Base-by-base conservation (phyloP, 176 grass and related monocot species). In the Avena eriantha region DNA sequence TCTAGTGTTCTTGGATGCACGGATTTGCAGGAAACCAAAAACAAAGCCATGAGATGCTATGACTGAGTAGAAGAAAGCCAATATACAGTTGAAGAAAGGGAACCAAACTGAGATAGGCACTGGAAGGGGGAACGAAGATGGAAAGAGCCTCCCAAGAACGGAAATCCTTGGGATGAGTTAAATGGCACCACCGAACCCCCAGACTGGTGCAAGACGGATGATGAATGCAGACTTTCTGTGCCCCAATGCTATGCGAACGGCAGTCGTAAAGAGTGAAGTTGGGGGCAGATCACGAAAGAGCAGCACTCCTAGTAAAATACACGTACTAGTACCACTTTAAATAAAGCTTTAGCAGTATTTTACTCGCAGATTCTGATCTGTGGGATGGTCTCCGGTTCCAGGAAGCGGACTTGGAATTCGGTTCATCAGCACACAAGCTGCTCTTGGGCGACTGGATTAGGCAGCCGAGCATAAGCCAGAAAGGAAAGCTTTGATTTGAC, bases 281-380 rank as follows among this genome's bases (percentile, higher is more conserved):
- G 78, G 82, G 71, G 64, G 55, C 86, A 88, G 34, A 92, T 79
- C 82, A 85, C 77, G 82, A 78, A 88, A 86, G 36, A 59, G 43
- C 22, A 75, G 19, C 49, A 81, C 57, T 24, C 3, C 19, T 5
- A 6, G 16, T 39, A 29, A 29, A 29, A 29, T 29, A 29, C 29
- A 29, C 29, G 10, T 13, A 49, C 1, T 9, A 54, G 24, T n/a
- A 3, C 14, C 45, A 69, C 82, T 91, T 82, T 82, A 85, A 82
- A 81, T 39, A 91, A 80, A 91, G 63, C 71, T 10, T 6, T 29
- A 9, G 2, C 7, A 34, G 64, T 34, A 85, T 82, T 91, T 85
- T 71, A 78, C 46, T 88, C 22, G 71, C 43, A 19, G 78, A 67
- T 82, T 85, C 55, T 65, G 64, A 86, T 88, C 78, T 88, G 55